Evolutionary conservation across 768 basidiomycete species (phyloP).

Genomic region (Kwoniella sp.): DNA sequence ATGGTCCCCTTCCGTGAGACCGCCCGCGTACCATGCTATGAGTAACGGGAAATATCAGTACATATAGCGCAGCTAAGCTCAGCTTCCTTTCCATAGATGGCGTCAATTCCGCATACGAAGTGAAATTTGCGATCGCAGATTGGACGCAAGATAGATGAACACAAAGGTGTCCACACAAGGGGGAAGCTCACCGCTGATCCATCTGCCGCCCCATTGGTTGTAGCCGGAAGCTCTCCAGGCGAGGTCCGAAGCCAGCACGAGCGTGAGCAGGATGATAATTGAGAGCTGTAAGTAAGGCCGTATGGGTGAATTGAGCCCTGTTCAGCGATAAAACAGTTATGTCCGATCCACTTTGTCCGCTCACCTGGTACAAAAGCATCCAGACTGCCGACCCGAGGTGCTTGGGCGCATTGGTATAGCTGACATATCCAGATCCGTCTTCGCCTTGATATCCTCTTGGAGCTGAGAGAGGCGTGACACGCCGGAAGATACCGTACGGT

Average conservation of each 20-base stretch:
- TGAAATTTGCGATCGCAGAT: neutral
- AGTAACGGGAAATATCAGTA: neutral
- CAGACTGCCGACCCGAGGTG: constrained; percentile 26
- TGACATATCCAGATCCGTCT: constrained; percentile 11
- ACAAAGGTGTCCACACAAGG: no score
- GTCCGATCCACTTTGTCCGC: neutral
- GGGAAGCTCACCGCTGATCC: constrained; percentile 18
- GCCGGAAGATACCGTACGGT: no score
- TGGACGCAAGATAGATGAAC: no score
- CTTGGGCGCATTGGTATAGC: constrained; percentile 30
- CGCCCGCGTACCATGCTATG: constrained; percentile 27
- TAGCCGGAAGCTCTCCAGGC: constrained; percentile 24
- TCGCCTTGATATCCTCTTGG: constrained; percentile 20
- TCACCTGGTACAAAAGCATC: constrained; percentile 27
- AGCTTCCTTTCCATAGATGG: no score
- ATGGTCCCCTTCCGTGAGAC: constrained; percentile 23
- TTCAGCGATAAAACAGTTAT: neutral
- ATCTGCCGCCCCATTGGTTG: constrained; percentile 21
- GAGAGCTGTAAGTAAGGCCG: constrained; percentile 9
- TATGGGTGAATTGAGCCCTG: neutral
- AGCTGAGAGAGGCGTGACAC: constrained; percentile 10
- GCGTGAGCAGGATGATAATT: constrained; percentile 21
- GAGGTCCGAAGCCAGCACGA: constrained; percentile 26
- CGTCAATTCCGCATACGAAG: no score
- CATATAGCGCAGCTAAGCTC: neutral